These are phyloP conservation scores for Mucor indicus DNA, from an alignment of 371 early-diverging fungal species.

Conservation along the genomic window DNA sequence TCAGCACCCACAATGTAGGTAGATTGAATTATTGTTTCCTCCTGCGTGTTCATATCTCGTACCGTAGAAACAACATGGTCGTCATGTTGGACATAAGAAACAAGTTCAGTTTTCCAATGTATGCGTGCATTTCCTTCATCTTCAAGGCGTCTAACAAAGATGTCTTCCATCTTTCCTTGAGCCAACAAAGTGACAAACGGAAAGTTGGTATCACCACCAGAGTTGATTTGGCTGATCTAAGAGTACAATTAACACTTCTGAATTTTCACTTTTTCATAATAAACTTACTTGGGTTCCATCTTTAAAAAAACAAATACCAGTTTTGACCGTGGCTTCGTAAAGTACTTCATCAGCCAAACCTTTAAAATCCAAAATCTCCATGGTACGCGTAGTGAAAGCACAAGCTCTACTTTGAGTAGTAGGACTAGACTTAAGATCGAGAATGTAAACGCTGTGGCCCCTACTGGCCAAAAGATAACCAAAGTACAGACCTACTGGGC, in stretches of 20 bases:
- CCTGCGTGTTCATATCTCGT: not conserved
- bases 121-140: conserved; percentile 6
- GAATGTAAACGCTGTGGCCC: conserved; percentile 37
- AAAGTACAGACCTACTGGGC: conserved; percentile 44
- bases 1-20: conserved; percentile 39
- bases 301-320: conserved; percentile 20
- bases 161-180: conserved; percentile 28
- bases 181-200: conserved; percentile 25
- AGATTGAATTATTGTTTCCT: conserved; percentile 14
- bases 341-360: conserved; percentile 26
- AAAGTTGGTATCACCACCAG: conserved; percentile 24
- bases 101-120: conserved; percentile 28
- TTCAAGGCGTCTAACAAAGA: conserved; percentile 5
- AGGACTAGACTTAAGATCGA: conserved; percentile 34
- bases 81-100: conserved; percentile 25
- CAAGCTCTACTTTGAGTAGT: conserved; percentile 43
- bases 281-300: conserved; percentile 20
- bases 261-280: no score
- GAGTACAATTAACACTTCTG: not conserved
- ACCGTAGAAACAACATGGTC: conserved; percentile 20
- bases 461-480: conserved; percentile 28
- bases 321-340: conserved; percentile 12
- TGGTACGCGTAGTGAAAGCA: conserved; percentile 31
- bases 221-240: conserved; percentile 16
- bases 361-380: conserved; percentile 34